A percentile compares a stretch with the other conserved stretches of the same genome.
These are phyloP conservation scores for Hanseniaspora mollemarum DNA, from an alignment of 805 yeast genomes.

Conservation along the genomic window DNA sequence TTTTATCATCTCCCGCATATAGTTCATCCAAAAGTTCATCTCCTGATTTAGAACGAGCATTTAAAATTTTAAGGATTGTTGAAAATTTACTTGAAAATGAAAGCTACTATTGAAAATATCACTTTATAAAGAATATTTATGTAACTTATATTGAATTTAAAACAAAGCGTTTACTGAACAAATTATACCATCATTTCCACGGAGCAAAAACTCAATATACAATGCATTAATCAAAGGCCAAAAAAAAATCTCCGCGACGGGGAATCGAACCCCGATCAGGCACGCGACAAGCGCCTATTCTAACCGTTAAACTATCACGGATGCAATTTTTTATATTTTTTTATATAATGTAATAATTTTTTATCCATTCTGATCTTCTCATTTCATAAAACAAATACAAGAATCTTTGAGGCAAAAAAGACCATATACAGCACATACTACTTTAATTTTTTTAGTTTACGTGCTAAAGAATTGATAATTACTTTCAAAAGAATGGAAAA, in stretches of 20 bases:
- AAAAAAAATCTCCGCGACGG: constrained; percentile 18
- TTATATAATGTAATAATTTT: too few species aligned
- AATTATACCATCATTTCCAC: too few species aligned
- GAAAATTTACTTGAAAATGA: constrained; percentile 30
- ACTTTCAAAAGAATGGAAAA: too few species aligned
- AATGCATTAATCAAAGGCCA: background rate
- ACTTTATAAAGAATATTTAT: background rate
- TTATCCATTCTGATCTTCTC: too few species aligned
- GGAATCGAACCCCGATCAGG: constrained; percentile 19
- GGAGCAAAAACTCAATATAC: background rate
- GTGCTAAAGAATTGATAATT: too few species aligned
- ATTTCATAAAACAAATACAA: too few species aligned
- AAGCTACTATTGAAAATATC: constrained; percentile 7
- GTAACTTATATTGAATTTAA: background rate
- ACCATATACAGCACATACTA: too few species aligned
- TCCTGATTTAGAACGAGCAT: constrained; percentile 23
- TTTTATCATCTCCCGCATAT: constrained; percentile 42
- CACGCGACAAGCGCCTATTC: constrained; percentile 19
- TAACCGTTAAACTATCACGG: constrained; percentile 19
- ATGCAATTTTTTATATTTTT: constrained; percentile 1
- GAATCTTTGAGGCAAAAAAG: too few species aligned
- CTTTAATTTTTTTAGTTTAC: too few species aligned
- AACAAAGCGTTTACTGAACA: too few species aligned
- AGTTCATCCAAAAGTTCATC: constrained; percentile 16
- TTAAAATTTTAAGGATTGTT: constrained; percentile 33